These are phyloP conservation scores for Monosporascus sp. DNA, from an alignment of 2,329 filamentous ascomycete species.

Conservation along the genomic window DNA sequence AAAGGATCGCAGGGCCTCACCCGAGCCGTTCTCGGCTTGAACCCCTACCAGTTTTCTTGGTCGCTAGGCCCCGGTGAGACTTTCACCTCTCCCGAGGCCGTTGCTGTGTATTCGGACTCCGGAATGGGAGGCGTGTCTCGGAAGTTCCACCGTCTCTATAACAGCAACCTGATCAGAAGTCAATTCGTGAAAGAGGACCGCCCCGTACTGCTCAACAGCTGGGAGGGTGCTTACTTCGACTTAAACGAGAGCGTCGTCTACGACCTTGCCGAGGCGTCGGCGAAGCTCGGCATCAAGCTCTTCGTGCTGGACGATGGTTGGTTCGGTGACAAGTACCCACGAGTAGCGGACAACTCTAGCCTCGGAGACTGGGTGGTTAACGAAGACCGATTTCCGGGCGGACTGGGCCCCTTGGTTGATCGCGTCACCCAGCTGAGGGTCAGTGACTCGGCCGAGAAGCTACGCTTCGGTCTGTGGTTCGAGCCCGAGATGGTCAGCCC, in stretches of 20 bases:
- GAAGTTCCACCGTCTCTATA: slow-evolving; percentile 55
- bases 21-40: slow-evolving; percentile 54
- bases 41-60: slow-evolving; percentile 56
- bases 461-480: slow-evolving; percentile 61
- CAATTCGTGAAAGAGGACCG: slow-evolving; percentile 46
- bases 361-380: slow-evolving; percentile 61
- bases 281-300: slow-evolving; percentile 53
- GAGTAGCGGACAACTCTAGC: slow-evolving; percentile 49
- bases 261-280: slow-evolving; percentile 48
- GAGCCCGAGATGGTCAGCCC: slow-evolving; percentile 65
- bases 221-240: slow-evolving; percentile 58
- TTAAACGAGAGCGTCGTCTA: slow-evolving; percentile 52
- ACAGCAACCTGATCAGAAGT: slow-evolving; percentile 54
- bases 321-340: slow-evolving; percentile 60
- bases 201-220: slow-evolving; percentile 57
- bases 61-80: slow-evolving; percentile 48
- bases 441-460: slow-evolving; percentile 37
- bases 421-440: slow-evolving; percentile 45
- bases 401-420: slow-evolving; percentile 45
- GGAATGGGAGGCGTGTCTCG: slow-evolving; percentile 59
- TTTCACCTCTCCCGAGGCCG: slow-evolving; percentile 56
- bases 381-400: slow-evolving; percentile 51
- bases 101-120: slow-evolving; percentile 53
- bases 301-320: slow-evolving; percentile 64
- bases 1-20: slow-evolving; percentile 57